Evolutionary conservation across 768 basidiomycete species (phyloP), one percentile per base, ranked within the genome.

Genomic region (Suillus brevipes): DNA sequence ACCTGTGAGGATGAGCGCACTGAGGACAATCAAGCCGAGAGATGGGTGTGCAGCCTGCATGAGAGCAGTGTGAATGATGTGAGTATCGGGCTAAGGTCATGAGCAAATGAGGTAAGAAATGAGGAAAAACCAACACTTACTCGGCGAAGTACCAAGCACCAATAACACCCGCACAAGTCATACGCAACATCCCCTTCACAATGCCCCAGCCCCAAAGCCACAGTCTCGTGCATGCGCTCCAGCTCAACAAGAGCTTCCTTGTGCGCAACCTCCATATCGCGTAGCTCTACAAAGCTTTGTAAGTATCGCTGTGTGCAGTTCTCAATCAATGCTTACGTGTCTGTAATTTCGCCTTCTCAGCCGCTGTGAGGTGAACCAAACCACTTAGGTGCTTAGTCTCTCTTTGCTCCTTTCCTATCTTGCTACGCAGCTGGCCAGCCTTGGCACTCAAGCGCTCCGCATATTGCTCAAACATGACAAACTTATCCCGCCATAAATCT

Each of bases 391-490:
- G 81, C 78, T 89, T 93, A 36, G 93, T 92, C 79, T 97, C 95
- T 65, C 88, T 82, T 74, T 94, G 92, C 77, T 97, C 95, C 78
- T 90, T 91, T 75, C 92, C 93, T 74, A 97, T 95, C 81, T 94
- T 95, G 36, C 85, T 76, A 68, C 94, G 84, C 68, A 97, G 80
- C 64, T 97, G 93, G 38, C 85, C 87, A 43, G 95, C 94, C 77
- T 97, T 95, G 20, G 82, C 83, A 70, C 91, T 93, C 37, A 97
- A 83, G 72, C 91, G 90, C 80, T 96, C 95, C 9, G 95, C 95
- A 73, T 96, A 95, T 75, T 90, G 89, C 75, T 97, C 95, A 69
- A 97, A 97, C 16, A 91, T 90, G 60, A 95, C 91, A 70, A 97
- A 97, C 73, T 95, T 96, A 78, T 95, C 91, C 66, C 94, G 83